Evolutionary conservation across 2,329 filamentous ascomycete genomes (phyloP).

Genomic region (Pseudogymnoascus sp.): DNA sequence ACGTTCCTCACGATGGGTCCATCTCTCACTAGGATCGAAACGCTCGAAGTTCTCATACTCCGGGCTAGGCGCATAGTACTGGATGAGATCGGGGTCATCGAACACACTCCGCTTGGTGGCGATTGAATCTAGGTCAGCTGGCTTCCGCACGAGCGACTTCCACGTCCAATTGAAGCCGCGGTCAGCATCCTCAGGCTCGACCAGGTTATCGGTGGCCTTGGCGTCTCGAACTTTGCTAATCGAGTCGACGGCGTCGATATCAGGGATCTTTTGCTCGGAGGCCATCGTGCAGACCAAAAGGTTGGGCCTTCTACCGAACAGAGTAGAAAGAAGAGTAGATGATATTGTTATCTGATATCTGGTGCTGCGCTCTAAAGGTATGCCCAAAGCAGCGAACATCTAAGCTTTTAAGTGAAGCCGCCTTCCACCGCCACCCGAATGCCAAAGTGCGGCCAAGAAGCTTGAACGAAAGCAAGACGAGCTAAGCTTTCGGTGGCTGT

Average conservation of each 20-base stretch:
- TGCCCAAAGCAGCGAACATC: not conserved
- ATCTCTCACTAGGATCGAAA: constrained; percentile 31
- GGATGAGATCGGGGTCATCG: constrained; percentile 19
- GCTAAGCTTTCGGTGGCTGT: not conserved
- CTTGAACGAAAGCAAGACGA: not conserved
- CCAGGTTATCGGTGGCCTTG: constrained; percentile 5
- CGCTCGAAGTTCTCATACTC: constrained; percentile 32
- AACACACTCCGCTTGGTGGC: constrained; percentile 24
- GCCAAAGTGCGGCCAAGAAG: not conserved
- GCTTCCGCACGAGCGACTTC: not conserved
- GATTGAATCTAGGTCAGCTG: constrained; percentile 19
- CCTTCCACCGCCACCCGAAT: not conserved
- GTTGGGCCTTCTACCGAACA: not conserved
- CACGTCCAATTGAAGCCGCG: constrained; percentile 10
- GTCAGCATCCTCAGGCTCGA: constrained; percentile 9
- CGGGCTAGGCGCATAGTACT: constrained; percentile 14
- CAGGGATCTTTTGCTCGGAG: not conserved
- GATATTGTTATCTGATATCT: not conserved
- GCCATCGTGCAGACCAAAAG: not conserved
- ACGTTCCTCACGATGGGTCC: constrained; percentile 32
- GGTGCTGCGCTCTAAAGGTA: not conserved
- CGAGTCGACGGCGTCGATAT: not conserved
- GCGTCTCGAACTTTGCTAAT: not conserved
- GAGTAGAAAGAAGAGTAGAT: not conserved
- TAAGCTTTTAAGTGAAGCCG: not conserved